Conservation (phyloP, 176 grass and related monocot genomes). For the Triticum aestivum region DNA sequence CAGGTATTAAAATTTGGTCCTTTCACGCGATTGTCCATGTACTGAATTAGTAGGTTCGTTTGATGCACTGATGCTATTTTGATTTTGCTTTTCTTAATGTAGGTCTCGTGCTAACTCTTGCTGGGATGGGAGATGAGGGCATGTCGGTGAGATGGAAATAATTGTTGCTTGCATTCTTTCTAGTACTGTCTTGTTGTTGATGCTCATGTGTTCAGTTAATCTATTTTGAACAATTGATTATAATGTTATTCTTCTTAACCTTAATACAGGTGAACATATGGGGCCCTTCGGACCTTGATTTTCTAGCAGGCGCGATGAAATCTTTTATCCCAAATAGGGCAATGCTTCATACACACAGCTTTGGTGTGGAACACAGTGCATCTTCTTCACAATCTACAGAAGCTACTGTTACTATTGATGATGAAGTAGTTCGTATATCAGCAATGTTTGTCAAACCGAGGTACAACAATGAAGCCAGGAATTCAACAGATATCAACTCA, state of each 20-base stretch:
- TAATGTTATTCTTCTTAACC: slow-evolving; percentile 24
- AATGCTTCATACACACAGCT: slow-evolving; percentile 96
- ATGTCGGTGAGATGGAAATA: slow-evolving; percentile 74
- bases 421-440: slow-evolving; percentile 90
- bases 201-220: slow-evolving; percentile 17
- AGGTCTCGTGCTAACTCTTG: slow-evolving; percentile 89
- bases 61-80: slow-evolving; percentile 25
- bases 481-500: slow-evolving; percentile 34
- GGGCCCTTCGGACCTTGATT: slow-evolving; percentile 92
- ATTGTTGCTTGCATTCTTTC: slow-evolving; percentile 14
- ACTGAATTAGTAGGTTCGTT: slow-evolving; percentile 12
- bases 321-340: slow-evolving; percentile 92
- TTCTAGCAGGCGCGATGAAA: slow-evolving; percentile 79
- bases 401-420: slow-evolving; percentile 69
- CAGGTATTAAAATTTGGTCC: slow-evolving; percentile 52
- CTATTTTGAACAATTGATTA: slow-evolving; percentile 16
- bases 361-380: slow-evolving; percentile 43
- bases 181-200: slow-evolving; percentile 6
- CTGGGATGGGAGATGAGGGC: slow-evolving; percentile 91
- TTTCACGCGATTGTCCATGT: background rate
- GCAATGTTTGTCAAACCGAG: slow-evolving; percentile 77
- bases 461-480: slow-evolving; percentile 37
- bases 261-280: slow-evolving; percentile 84
- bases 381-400: slow-evolving; percentile 44
- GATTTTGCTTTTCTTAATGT: slow-evolving; percentile 17